Conservation (phyloP, 106 monocot species). For the Platanthera zijinensis region DNA sequence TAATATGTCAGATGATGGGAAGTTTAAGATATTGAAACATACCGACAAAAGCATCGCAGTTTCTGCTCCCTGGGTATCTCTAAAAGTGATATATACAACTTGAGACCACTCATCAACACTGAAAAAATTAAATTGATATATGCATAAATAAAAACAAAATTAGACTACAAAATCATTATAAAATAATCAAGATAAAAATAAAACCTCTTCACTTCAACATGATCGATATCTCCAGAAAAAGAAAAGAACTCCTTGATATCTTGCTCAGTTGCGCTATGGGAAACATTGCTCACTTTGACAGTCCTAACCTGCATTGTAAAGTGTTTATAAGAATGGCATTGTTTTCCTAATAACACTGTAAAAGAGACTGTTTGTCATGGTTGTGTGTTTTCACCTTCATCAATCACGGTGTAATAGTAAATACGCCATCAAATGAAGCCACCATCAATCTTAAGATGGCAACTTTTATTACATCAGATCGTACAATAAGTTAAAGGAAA, state of each 20-base stretch:
- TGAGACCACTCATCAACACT: constrained; percentile 38
- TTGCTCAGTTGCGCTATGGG: constrained; percentile 1
- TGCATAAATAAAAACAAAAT: background rate
- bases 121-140: constrained; percentile 2
- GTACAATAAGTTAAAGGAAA: too few species aligned
- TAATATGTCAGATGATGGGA: background rate
- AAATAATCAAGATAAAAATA: background rate
- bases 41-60: constrained; percentile 35
- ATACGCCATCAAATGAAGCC: too few species aligned
- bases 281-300: constrained; percentile 7
- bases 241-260: constrained; percentile 5
- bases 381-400: background rate
- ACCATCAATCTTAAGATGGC: too few species aligned
- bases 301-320: background rate
- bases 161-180: background rate
- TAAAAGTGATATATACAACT: constrained; percentile 34
- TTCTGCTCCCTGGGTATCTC: constrained; percentile 39
- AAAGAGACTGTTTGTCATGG: background rate
- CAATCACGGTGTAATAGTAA: too few species aligned
- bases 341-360: background rate
- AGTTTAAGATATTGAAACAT: background rate
- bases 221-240: constrained; percentile 4
- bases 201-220: constrained; percentile 5
- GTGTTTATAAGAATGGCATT: background rate
- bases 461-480: too few species aligned